Base-by-base conservation (phyloP, 306 rosid species). In the Cicer bijugum region DNA sequence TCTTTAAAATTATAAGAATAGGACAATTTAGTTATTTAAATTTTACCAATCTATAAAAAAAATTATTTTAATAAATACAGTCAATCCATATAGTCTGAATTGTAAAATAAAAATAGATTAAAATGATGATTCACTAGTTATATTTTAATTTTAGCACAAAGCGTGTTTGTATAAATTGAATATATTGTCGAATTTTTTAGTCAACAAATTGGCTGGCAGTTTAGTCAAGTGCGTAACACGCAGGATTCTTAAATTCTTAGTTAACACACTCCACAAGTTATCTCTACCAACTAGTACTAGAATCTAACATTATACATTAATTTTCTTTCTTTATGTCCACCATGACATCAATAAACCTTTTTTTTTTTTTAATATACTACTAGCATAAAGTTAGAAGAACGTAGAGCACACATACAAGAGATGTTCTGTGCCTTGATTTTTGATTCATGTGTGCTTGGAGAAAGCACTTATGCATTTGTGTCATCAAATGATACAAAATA, bases 201-300 rank as follows among this genome's bases (percentile, higher is more conserved):
- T 65, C 71, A 42, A 57, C 15, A 77, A 47, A 65, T 71, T 28
- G 50, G 68, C 11, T 33, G 39, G 71, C 8, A 8, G 64, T 23
- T 52, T 63, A 59, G 10, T 4, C 60, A 28, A 60, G 75, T 64
- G 64, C 68, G 70, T 44, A 38, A 63, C 79, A 60, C 65, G 80
- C 46, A 67, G 37, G 80, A 73, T 57, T 72, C 61, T 61, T 10
- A 40, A 67, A 17, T 38, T 8, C 50, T 67, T 17, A 57, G 77
- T 81, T 75, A 58, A 72, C 69, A 47, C 46, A 39, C 69, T 77
- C 85, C 87, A 73, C 78, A 53, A 43, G 14, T 73, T 84, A 61
- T 61, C 23, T 61, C 23, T 68, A 55, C 65, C 16, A 51, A 35
- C 60, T 68, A 76, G 82, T 71, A 85, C 48, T 68, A 76, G 84